A percentile compares a stretch with the other conserved stretches of the same genome.
phyloP scores from a whole-genome alignment of 192 early-diverging fungal genomes.

The Coemansia sp. region DNA sequence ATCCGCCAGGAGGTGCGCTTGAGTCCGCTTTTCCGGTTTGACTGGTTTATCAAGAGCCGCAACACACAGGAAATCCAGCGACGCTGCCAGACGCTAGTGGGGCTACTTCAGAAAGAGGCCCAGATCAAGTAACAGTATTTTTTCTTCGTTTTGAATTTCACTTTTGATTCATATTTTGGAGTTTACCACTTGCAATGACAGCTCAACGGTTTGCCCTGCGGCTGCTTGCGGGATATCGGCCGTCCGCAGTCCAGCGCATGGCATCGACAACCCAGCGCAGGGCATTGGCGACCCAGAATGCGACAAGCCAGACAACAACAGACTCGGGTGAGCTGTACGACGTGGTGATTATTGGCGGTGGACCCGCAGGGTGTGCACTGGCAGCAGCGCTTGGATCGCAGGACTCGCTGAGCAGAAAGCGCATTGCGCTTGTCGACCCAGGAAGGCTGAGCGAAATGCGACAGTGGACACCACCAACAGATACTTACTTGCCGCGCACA shows the following conservation, averaged over 20 bases:
- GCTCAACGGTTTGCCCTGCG: too few relatives aligned
- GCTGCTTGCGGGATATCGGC: too few relatives aligned
- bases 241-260: too few relatives aligned
- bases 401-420: conserved; percentile 24
- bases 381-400: conserved; percentile 62
- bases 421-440: conserved; percentile 78
- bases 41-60: conserved; percentile 97
- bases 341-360: conserved; percentile 59
- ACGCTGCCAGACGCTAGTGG: conserved; percentile 80
- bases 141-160: not conserved
- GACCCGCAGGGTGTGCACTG: conserved; percentile 82
- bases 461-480: conserved; percentile 54
- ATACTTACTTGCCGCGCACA: conserved; percentile 77
- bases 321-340: too few relatives aligned
- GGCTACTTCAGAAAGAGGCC: conserved; percentile 48
- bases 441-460: conserved; percentile 60
- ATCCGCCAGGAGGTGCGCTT: conserved; percentile 83
- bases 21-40: conserved; percentile 86
- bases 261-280: too few relatives aligned
- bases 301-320: not conserved
- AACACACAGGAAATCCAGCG: conserved; percentile 80
- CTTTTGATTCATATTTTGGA: not conserved
- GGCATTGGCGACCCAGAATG: too few relatives aligned
- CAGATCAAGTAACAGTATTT: not conserved
- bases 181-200: not conserved